Base-by-base conservation (phyloP, 2,329 filamentous ascomycete species). In the Stagonosporopsis chrysanthemi region DNA sequence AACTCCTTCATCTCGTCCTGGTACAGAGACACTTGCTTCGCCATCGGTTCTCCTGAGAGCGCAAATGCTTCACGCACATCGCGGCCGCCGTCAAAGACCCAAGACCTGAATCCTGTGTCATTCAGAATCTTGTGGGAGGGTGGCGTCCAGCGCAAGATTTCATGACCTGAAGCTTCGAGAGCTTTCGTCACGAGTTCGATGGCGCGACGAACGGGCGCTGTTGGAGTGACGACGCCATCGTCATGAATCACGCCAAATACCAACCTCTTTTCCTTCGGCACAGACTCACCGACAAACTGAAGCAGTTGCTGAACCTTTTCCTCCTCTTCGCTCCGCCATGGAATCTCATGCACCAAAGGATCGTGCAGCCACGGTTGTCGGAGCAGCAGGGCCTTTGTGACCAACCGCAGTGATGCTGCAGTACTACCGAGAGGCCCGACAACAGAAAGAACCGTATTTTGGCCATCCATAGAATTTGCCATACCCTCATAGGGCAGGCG, bases 351-450 rank as follows among this genome's bases (percentile, higher is more conserved):
- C 0, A 88, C 86, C 0, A 87, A 75, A 0, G 89, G 88, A 69
- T 91, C 89, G 61, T 84, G 76, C 1, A 86, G 73, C 89, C 89
- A 91, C 0, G 89, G 89, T 50, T 85, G 66, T 29, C 81, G 81
- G 12, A 77, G 78, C 1, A 92, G 75, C 2, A 90, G 69, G 0
- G 82, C 76, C 64, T 85, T 82, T 2, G 86, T 79, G 2, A 87
- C 67, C 3, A 90, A 73, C 36, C 81, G 81, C 12, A 90, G 66
- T 0, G 82, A 83, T 1, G 80, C 78, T 1, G 83, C 74, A 1
- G 83, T 86, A 0, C 83, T 83, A 0, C 84, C 84, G 14, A 92
- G 70, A 0, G 87, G 86, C 0, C 88, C 89, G 12, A 88, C 81
- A 1, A 88, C 85, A 0, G 84, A 88, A 2, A 85, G 77, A 29